A percentile compares a stretch with the other conserved stretches of the same genome.
Conservation (phyloP, 2,329 filamentous ascomycete genomes). For the Colletotrichum sp. region DNA sequence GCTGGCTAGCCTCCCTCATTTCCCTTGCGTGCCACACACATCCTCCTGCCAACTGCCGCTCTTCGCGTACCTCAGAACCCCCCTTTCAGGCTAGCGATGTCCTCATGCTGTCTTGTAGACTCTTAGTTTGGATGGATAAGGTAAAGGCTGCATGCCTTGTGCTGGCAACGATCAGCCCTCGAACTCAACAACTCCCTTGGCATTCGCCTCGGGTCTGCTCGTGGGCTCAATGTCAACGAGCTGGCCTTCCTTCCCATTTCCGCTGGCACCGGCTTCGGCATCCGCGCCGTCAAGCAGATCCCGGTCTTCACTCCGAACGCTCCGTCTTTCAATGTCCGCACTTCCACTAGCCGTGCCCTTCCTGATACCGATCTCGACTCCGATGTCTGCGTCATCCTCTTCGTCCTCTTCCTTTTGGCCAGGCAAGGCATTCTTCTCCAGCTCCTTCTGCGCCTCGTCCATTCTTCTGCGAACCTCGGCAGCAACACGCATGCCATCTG, state of each 20-base stretch:
- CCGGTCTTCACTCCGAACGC: conserved; percentile 70
- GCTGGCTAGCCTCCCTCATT: background rate
- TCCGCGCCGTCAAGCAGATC: conserved; percentile 78
- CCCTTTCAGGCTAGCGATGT: background rate
- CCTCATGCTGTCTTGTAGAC: background rate
- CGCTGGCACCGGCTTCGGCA: conserved; percentile 63
- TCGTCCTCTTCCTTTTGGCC: conserved; percentile 71
- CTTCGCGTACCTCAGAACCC: background rate
- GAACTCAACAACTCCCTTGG: conserved; percentile 46
- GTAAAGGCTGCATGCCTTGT: background rate
- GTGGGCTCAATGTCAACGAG: conserved; percentile 37
- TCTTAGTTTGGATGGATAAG: background rate
- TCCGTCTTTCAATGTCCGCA: conserved; percentile 65
- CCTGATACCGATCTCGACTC: conserved; percentile 47
- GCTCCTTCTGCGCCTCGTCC: conserved; percentile 92
- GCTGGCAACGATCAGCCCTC: conserved; percentile 34
- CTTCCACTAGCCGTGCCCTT: conserved; percentile 41
- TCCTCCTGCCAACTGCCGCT: background rate
- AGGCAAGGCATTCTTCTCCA: conserved; percentile 81
- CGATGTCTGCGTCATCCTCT: conserved; percentile 66
- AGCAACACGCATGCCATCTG: conserved; percentile 94
- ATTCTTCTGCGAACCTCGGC: conserved; percentile 90
- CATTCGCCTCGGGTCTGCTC: conserved; percentile 31
- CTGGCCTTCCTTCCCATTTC: conserved; percentile 35
- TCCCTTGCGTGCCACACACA: background rate